These are phyloP conservation scores for Aspergillus neotritici DNA, from an alignment of 2,329 filamentous ascomycete genomes.

Conservation along the genomic window DNA sequence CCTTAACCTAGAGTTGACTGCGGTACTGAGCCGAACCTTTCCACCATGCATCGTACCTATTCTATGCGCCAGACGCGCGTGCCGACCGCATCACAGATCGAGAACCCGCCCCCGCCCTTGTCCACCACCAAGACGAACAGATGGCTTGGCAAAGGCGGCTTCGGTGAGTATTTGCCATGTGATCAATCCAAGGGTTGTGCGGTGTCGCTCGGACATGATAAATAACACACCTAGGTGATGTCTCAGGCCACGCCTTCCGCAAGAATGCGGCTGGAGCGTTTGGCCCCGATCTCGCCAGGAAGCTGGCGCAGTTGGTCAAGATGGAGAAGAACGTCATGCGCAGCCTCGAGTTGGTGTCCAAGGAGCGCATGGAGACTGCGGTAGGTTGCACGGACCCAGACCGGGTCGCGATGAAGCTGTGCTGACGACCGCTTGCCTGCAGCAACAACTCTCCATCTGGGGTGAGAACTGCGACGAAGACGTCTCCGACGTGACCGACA, in stretches of 20 bases:
- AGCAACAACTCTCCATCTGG: constrained; percentile 99
- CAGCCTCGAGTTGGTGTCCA: constrained; percentile 88
- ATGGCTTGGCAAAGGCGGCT: constrained; percentile 77
- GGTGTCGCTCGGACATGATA: background rate
- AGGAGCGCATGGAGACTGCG: constrained; percentile 97
- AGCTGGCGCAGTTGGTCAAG: constrained; percentile 95
- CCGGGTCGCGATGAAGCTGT: background rate
- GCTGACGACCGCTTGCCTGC: constrained; percentile 15
- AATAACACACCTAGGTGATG: too few relatives aligned
- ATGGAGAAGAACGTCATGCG: constrained; percentile 99
- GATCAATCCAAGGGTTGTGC: constrained; percentile 2
- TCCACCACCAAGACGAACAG: constrained; percentile 88
- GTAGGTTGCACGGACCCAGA: constrained; percentile 53
- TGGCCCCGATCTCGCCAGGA: constrained; percentile 86
- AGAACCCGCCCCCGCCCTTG: constrained; percentile 88
- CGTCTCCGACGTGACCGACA: constrained; percentile 97
- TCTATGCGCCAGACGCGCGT: constrained; percentile 97
- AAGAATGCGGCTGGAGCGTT: constrained; percentile 49
- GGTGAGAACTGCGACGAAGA: constrained; percentile 94
- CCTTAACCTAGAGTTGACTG: background rate
- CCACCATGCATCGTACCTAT: constrained; percentile 91
- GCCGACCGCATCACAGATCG: constrained; percentile 82
- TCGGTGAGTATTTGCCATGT: constrained; percentile 59
- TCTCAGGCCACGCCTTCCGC: constrained; percentile 57
- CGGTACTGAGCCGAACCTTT: constrained; percentile 2